These are phyloP conservation scores for Neopestalotiopsis clavispora DNA, from an alignment of 2,329 filamentous ascomycete genomes.

Conservation along the genomic window DNA sequence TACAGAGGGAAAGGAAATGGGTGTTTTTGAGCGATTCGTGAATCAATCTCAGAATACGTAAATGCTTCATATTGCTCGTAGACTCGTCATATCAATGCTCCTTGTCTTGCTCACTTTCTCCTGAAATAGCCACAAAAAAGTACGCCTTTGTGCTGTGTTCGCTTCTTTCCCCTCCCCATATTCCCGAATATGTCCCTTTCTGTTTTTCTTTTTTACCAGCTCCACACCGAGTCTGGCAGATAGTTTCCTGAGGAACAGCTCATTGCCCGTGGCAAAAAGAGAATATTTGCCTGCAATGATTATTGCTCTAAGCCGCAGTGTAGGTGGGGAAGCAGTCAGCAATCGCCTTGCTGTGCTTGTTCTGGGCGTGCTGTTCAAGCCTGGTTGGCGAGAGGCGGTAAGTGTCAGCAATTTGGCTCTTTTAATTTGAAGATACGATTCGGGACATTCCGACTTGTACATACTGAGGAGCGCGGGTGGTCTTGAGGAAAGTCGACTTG, in stretches of 20 bases:
- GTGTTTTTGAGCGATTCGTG: not conserved
- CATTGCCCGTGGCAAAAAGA: constrained; percentile 21
- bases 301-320: constrained; percentile 24
- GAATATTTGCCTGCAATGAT: too few species aligned
- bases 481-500: constrained; percentile 81
- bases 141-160: constrained; percentile 29
- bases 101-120: constrained; percentile 17
- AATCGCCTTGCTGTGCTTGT: constrained; percentile 78
- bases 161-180: not conserved
- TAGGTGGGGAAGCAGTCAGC: constrained; percentile 71
- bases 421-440: not conserved
- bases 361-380: constrained; percentile 72
- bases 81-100: constrained; percentile 17
- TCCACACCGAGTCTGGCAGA: constrained; percentile 8
- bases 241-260: constrained; percentile 16
- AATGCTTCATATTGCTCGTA: constrained; percentile 16
- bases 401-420: not conserved
- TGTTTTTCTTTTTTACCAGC: not conserved
- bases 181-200: not conserved
- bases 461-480: constrained; percentile 73
- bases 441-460: constrained; percentile 32
- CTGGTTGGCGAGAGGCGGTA: constrained; percentile 44
- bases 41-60: not conserved
- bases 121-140: constrained; percentile 21
- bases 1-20: too few species aligned